phyloP scores from a whole-genome alignment of 1,284 basidiomycete species.

The Leccinum insigne region DNA sequence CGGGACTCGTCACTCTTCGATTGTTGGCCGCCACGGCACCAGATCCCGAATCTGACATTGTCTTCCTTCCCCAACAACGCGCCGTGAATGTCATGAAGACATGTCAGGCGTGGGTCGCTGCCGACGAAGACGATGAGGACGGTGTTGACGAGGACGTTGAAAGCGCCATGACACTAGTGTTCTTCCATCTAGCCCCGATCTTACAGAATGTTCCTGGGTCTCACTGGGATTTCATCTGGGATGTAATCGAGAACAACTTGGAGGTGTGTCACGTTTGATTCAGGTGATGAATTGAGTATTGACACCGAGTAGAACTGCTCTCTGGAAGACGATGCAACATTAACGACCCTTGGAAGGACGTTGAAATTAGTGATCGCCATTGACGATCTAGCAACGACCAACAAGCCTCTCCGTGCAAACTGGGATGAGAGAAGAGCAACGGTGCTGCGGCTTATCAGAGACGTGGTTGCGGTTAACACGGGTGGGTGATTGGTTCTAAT shows the following conservation, averaged over 20 bases:
- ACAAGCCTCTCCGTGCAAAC: slow-evolving; percentile 68
- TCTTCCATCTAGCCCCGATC: slow-evolving; percentile 81
- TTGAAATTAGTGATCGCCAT: slow-evolving; percentile 70
- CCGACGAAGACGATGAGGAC: slow-evolving; percentile 60
- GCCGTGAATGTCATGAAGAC: slow-evolving; percentile 91
- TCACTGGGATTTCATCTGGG: slow-evolving; percentile 94
- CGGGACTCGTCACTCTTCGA: slow-evolving; percentile 71
- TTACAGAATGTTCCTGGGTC: slow-evolving; percentile 85
- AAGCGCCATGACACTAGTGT: slow-evolving; percentile 73
- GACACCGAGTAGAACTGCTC: slow-evolving; percentile 51
- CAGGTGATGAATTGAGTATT: neutral
- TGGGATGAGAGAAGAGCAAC: slow-evolving; percentile 65
- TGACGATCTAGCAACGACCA: slow-evolving; percentile 70
- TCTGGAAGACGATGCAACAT: slow-evolving; percentile 57
- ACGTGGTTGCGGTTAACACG: slow-evolving; percentile 50
- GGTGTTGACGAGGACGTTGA: slow-evolving; percentile 66
- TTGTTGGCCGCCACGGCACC: slow-evolving; percentile 81
- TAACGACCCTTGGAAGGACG: slow-evolving; percentile 69
- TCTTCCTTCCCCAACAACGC: slow-evolving; percentile 87
- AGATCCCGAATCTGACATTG: slow-evolving; percentile 71
- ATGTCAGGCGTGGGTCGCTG: slow-evolving; percentile 82
- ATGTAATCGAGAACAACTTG: slow-evolving; percentile 86
- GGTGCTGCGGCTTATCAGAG: slow-evolving; percentile 57
- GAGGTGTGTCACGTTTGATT: slow-evolving; percentile 56
- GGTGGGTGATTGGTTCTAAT: slow-evolving; percentile 40